Conservation (phyloP, 164 flowering plant species). For the Umbilicus rupestris region DNA sequence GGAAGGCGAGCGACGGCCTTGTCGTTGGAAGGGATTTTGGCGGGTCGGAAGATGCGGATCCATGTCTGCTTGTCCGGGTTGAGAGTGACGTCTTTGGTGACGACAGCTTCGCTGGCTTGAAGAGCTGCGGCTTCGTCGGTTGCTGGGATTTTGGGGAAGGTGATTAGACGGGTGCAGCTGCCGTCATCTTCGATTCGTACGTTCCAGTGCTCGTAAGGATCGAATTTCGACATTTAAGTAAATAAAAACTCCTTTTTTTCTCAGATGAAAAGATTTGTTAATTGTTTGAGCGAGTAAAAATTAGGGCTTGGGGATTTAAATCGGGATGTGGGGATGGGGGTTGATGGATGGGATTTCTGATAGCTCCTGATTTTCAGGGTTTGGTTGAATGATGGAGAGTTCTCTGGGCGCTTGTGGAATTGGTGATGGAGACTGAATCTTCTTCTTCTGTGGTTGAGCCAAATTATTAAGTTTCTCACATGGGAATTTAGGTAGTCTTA, state of each 20-base stretch:
- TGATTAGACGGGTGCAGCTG: neutral
- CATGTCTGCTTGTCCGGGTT: slow-evolving; percentile 23
- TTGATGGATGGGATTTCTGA: neutral
- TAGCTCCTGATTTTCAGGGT: neutral
- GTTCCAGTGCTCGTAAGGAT: slow-evolving; percentile 3
- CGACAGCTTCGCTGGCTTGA: slow-evolving; percentile 10
- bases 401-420: neutral
- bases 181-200: slow-evolving; percentile 1
- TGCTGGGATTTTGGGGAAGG: neutral
- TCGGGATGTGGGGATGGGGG: neutral
- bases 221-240: neutral
- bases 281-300: neutral
- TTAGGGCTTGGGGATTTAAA: neutral
- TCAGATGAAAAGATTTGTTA: too few species aligned
- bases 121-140: neutral
- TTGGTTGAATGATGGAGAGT: neutral
- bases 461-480: too few species aligned
- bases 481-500: too few species aligned
- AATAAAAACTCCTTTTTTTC: too few species aligned
- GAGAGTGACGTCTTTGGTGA: slow-evolving; percentile 38
- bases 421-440: neutral
- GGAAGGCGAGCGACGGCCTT: slow-evolving; percentile 38
- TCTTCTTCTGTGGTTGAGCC: too few species aligned
- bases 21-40: slow-evolving; percentile 34
- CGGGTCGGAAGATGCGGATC: slow-evolving; percentile 41